These are phyloP conservation scores for Hymenoscyphus occultus DNA, from an alignment of 2,329 filamentous ascomycete genomes.

Conservation along the genomic window DNA sequence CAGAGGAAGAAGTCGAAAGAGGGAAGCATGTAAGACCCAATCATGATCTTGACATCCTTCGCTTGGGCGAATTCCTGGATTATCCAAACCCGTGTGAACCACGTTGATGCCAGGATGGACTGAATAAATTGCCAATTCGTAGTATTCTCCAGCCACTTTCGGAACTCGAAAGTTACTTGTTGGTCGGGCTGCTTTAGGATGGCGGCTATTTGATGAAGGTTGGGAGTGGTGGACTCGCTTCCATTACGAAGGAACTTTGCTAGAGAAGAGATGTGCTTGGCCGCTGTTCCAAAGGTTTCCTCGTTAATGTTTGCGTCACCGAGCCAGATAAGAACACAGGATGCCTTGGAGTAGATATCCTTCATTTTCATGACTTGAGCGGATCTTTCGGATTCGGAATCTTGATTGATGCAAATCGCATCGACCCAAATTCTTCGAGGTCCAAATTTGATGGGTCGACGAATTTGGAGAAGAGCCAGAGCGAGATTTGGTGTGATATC, in stretches of 20 bases:
- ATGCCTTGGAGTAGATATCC: constrained; percentile 2
- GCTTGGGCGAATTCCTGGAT: constrained; percentile 7
- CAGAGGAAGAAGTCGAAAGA: constrained; percentile 2
- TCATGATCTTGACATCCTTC: background rate
- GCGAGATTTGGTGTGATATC: constrained; percentile 9
- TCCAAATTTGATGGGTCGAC: background rate
- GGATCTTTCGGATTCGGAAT: constrained; percentile 1
- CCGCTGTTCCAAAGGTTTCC: background rate
- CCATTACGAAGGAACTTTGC: constrained; percentile 7
- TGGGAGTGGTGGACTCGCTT: background rate
- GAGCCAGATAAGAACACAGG: constrained; percentile 6
- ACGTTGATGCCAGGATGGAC: background rate
- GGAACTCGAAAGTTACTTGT: background rate
- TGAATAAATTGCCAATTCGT: background rate
- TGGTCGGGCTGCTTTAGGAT: background rate
- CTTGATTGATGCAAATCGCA: constrained; percentile 17
- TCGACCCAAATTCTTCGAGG: constrained; percentile 10
- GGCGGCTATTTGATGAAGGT: background rate
- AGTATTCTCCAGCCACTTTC: background rate
- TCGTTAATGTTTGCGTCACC: background rate
- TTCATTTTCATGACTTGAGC: constrained; percentile 7
- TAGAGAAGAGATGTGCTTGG: background rate
- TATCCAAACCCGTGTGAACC: constrained; percentile 6
- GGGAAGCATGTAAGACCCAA: background rate
- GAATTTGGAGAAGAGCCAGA: constrained; percentile 7